Percentiles rank a stretch among this genome's conserved stretches.
phyloP scores from a whole-genome alignment of 495 filamentous ascomycete species.

The Jackrogersella multiformis region DNA sequence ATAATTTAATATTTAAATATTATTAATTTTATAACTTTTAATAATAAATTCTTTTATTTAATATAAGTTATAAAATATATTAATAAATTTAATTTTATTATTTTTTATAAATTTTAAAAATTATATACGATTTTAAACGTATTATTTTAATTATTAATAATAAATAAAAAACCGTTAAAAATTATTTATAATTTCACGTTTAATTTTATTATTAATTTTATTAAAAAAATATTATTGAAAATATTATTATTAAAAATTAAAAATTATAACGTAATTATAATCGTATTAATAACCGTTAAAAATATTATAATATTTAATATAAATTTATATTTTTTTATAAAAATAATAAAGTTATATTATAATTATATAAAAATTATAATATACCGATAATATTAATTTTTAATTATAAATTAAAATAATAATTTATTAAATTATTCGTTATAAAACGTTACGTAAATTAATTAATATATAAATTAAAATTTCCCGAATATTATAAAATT shows the following conservation, averaged over 20 bases:
- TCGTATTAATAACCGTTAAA: too few relatives aligned
- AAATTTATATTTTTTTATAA: not conserved
- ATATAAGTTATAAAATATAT: slow-evolving; percentile 1
- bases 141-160: slow-evolving; percentile 4
- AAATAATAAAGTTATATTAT: too few relatives aligned
- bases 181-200: not conserved
- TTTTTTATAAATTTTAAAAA: slow-evolving; percentile 3
- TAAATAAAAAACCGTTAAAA: too few relatives aligned
- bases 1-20: not conserved
- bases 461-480: too few relatives aligned
- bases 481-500: too few relatives aligned
- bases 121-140: slow-evolving; percentile 12
- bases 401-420: too few relatives aligned
- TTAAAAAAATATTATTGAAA: not conserved
- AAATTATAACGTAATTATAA: not conserved
- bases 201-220: slow-evolving; percentile 6
- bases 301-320: not conserved
- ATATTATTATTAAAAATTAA: not conserved
- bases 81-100: slow-evolving; percentile 1
- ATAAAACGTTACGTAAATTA: too few relatives aligned
- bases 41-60: not conserved
- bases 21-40: not conserved
- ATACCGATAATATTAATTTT: too few relatives aligned
- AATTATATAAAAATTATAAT: not conserved
- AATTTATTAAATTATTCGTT: too few relatives aligned